Conservation (phyloP, 345 rosid genomes). For the Firmiana major region DNA sequence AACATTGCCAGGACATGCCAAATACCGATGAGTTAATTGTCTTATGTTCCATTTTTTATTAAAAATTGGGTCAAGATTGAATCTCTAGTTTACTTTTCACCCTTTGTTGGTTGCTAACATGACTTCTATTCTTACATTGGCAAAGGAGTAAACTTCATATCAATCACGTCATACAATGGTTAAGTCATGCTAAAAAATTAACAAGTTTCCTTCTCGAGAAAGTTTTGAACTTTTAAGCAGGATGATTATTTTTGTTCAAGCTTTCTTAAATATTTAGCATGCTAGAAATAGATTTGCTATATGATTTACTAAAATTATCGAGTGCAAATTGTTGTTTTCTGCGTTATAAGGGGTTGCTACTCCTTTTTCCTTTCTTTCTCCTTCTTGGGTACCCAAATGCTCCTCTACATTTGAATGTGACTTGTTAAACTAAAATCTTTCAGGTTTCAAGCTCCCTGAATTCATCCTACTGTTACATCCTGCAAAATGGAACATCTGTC, state of each 20-base stretch:
- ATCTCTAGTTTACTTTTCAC: not conserved
- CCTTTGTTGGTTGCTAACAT: not conserved
- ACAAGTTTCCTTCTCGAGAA: not conserved
- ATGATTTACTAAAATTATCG: not conserved
- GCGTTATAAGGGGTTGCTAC: not conserved
- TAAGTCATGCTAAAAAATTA: not conserved
- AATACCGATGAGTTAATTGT: not conserved
- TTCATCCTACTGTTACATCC: conserved; percentile 76
- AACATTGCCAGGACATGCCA: not conserved
- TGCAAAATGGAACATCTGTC: conserved; percentile 52
- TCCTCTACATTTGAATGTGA: not conserved
- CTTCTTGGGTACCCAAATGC: not conserved
- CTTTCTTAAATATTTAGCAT: not conserved
- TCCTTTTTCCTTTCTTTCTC: not conserved
- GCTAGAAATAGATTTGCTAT: not conserved
- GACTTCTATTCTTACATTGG: not conserved
- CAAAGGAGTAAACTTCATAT: not conserved
- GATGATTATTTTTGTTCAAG: not conserved
- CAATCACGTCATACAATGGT: not conserved
- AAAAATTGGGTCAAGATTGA: not conserved
- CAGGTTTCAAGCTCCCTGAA: conserved; percentile 73
- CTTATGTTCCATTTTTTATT: not conserved
- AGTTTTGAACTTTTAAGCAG: not conserved
- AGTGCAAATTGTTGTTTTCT: not conserved
- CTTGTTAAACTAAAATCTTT: conserved; percentile 20